Conservation (phyloP, 2,329 filamentous ascomycete genomes). For the Ophiocordyceps robertsii region DNA sequence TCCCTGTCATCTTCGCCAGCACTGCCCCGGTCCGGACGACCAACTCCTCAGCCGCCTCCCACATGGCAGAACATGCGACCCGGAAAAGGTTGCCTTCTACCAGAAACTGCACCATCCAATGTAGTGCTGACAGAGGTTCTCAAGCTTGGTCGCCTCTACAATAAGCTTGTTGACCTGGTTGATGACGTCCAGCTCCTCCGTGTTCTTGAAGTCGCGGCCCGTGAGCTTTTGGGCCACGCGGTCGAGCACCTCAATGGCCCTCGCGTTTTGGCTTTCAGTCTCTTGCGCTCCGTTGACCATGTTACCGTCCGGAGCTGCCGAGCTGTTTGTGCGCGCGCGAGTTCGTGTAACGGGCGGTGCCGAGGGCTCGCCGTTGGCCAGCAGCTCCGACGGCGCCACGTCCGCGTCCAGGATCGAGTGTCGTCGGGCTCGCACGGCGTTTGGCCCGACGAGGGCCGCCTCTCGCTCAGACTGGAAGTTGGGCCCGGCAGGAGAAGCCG, state of each 20-base stretch:
- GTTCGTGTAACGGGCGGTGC: constrained; percentile 34
- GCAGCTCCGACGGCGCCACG: constrained; percentile 43
- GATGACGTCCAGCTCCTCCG: constrained; percentile 72
- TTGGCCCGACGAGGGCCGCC: constrained; percentile 32
- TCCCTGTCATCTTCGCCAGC: too few relatives aligned
- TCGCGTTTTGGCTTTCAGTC: constrained; percentile 78
- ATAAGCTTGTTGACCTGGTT: constrained; percentile 91
- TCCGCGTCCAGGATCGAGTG: constrained; percentile 57
- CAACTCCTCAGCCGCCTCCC: too few relatives aligned
- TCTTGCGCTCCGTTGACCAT: constrained; percentile 29
- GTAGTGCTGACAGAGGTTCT: constrained; percentile 97
- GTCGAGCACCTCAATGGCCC: constrained; percentile 80
- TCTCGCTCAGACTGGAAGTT: constrained; percentile 53
- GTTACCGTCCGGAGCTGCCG: constrained; percentile 23
- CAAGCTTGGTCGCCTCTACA: constrained; percentile 86
- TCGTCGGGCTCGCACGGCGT: constrained; percentile 41
- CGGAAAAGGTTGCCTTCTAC: constrained; percentile 29
- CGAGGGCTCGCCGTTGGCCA: constrained; percentile 30
- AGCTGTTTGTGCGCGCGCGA: constrained; percentile 48
- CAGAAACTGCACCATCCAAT: constrained; percentile 99
- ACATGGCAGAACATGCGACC: too few relatives aligned
- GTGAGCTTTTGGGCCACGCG: constrained; percentile 93
- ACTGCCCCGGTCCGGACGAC: too few relatives aligned
- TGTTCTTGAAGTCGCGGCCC: constrained; percentile 78
- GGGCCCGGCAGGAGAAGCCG: constrained; percentile 48